Conservation (phyloP, 2,329 filamentous ascomycete genomes). For the Colletotrichum sp. region DNA sequence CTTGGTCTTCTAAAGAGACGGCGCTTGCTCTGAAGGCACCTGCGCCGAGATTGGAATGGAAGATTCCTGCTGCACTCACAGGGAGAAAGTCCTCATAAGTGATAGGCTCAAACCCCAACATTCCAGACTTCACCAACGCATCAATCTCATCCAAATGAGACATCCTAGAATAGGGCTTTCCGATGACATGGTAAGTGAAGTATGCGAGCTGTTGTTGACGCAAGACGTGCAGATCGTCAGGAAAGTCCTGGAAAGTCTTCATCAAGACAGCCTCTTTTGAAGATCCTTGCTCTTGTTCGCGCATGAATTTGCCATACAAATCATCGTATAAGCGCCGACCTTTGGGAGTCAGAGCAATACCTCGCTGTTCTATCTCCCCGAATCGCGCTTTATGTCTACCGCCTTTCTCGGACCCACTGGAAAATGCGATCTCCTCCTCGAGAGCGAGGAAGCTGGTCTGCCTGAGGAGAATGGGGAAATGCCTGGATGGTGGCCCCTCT, state of each 20-base stretch:
- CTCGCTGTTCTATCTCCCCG: constrained; percentile 58
- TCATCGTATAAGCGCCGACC: constrained; percentile 51
- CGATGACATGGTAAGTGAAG: constrained; percentile 33
- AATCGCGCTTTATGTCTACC: constrained; percentile 54
- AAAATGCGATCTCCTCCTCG: constrained; percentile 50
- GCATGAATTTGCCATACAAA: constrained; percentile 35
- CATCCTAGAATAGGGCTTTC: neutral
- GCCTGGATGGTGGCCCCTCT: constrained; percentile 51
- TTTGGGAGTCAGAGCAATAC: constrained; percentile 49
- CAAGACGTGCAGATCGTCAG: constrained; percentile 43
- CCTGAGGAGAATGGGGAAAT: constrained; percentile 50
- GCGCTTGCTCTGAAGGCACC: neutral
- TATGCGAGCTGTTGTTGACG: constrained; percentile 40
- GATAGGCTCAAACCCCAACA: constrained; percentile 43
- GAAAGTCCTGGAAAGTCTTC: constrained; percentile 39
- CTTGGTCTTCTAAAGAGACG: neutral
- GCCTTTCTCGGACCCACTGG: constrained; percentile 15
- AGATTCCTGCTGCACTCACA: constrained; percentile 56
- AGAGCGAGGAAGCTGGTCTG: constrained; percentile 59
- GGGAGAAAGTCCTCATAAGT: constrained; percentile 61
- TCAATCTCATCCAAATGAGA: constrained; percentile 22
- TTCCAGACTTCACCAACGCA: constrained; percentile 32
- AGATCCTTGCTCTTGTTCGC: neutral
- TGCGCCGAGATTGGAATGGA: constrained; percentile 43
- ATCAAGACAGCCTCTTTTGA: constrained; percentile 14